These are phyloP conservation scores for Sporobolomyces phaffii DNA, from an alignment of 768 basidiomycete genomes.

Conservation along the genomic window DNA sequence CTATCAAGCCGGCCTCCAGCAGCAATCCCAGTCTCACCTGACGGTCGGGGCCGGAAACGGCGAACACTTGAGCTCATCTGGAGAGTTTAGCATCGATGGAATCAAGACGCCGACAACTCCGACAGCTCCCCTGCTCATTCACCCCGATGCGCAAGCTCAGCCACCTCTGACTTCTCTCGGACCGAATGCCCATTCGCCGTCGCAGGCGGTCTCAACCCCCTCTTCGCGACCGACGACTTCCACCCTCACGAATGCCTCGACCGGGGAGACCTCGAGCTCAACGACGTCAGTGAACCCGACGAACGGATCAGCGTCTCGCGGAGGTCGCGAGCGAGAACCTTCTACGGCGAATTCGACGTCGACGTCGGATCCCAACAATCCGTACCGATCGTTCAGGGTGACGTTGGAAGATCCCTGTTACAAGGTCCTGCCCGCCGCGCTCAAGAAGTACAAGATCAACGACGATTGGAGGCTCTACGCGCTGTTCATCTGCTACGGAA, in stretches of 20 bases:
- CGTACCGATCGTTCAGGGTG: conserved; percentile 87
- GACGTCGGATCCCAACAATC: conserved; percentile 50
- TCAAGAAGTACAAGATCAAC: conserved; percentile 98
- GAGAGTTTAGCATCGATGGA: conserved; percentile 31
- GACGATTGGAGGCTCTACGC: conserved; percentile 99
- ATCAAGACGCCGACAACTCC: conserved; percentile 35
- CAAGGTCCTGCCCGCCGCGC: conserved; percentile 94
- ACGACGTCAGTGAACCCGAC: background rate
- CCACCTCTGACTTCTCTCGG: no score
- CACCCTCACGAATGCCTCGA: no score
- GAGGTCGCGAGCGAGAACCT: conserved; percentile 1
- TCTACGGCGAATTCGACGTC: background rate
- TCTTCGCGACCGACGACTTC: no score
- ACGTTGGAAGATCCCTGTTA: conserved; percentile 96
- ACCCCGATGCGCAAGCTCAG: conserved; percentile 13
- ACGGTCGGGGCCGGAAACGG: background rate
- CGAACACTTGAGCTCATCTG: background rate
- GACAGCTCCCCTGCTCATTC: conserved; percentile 23
- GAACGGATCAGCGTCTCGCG: background rate
- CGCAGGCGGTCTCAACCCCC: no score
- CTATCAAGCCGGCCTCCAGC: conserved; percentile 12
- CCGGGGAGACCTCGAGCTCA: no score
- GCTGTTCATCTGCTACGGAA: conserved; percentile 98
- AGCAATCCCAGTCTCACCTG: background rate
- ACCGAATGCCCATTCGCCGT: no score